Evolutionary conservation across 2,329 filamentous ascomycete species (phyloP), one percentile per base, ranked within the genome.

Genomic region (Pseudogymnoascus pannorum): DNA sequence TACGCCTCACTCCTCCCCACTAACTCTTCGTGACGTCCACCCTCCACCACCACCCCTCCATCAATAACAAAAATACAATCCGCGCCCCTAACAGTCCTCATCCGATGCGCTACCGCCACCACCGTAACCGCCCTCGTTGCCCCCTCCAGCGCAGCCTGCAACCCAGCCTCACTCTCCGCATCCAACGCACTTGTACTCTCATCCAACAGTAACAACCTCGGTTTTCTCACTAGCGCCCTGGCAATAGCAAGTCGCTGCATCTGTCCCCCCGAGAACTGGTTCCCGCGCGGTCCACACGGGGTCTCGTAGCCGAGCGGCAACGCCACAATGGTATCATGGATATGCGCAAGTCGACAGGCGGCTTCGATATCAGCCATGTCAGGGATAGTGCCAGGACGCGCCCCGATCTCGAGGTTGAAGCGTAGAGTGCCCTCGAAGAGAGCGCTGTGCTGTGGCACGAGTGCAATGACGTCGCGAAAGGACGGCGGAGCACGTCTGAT

Each of bases 131-230:
- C 79, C 8, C 65, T 75, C 1, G 78, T 77, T 0, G 78, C 83
- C 61, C 73, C 76, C 71, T 87, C 83, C 51, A 92, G 76, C 0
- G 86, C 86, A 33, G 87, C 79, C 62, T 89, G 83, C 24, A 95
- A 80, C 8, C 86, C 74, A 1, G 78, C 76, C 60, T 90, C 87
- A 44, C 80, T 80, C 68, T 86, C 84, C 0, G 82, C 81, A 69
- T 94, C 91, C 2, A 96, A 78, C 3, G 87, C 88, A 42, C 85
- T 89, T 0, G 91, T 95, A 29, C 88, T 88, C 76, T 95, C 91
- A 68, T 96, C 91, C 0, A 95, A 78, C 38, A 96, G 81, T 16
- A 95, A 74, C 1, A 95, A 78, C 54, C 86, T 81, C 0, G 91
- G 91, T 64, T 83, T 81, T 0, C 90, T 81, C 2, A 92, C 81